A percentile compares a stretch with the other conserved stretches of the same genome.
These are phyloP conservation scores for Petunia hybrid DNA, from an alignment of 305 asterid species.

Conservation along the genomic window DNA sequence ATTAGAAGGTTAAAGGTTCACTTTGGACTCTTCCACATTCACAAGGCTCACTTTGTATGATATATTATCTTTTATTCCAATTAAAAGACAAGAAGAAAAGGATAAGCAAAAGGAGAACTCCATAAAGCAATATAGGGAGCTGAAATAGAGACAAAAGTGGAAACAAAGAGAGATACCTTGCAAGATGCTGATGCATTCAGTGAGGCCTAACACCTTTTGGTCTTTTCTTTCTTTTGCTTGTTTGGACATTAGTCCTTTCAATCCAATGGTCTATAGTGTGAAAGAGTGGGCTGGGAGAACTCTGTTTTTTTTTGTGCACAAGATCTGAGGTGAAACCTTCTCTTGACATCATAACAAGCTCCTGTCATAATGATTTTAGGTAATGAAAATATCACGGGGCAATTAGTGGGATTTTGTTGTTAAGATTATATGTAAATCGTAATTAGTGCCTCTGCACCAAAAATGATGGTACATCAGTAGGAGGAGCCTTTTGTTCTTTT, in stretches of 20 bases:
- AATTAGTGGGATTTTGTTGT: background rate
- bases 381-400: background rate
- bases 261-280: background rate
- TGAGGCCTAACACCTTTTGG: background rate
- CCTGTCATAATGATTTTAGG: background rate
- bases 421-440: background rate
- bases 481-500: constrained; percentile 28
- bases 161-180: background rate
- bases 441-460: background rate
- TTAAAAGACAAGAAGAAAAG: constrained; percentile 4
- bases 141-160: background rate
- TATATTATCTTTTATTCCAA: background rate
- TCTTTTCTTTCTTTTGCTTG: background rate
- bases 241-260: background rate
- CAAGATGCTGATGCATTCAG: constrained; percentile 13
- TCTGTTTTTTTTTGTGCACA: background rate
- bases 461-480: constrained; percentile 30
- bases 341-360: constrained; percentile 5
- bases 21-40: constrained; percentile 5
- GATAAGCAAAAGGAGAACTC: background rate
- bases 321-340: constrained; percentile 10
- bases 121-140: constrained; percentile 25
- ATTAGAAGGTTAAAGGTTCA: constrained; percentile 7
- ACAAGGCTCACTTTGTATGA: background rate
- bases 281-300: background rate